Conservation (phyloP, 768 basidiomycete species). For the Russula lepida region DNA sequence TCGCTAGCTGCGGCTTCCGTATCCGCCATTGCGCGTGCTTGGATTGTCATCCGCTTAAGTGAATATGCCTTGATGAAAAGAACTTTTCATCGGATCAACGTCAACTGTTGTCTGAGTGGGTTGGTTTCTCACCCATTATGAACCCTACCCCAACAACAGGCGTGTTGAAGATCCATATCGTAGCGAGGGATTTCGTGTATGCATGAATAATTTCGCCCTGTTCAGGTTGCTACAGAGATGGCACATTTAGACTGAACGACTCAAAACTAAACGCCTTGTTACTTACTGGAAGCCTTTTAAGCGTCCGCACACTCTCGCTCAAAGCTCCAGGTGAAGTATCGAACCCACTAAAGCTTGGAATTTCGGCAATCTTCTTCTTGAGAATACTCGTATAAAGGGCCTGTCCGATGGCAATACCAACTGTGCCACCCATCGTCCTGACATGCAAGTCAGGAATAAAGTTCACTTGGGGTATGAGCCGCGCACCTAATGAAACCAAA, state of each 20-base stretch:
- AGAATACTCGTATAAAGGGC: conserved; percentile 55
- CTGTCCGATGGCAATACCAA: conserved; percentile 67
- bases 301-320: conserved; percentile 24
- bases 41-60: conserved; percentile 25
- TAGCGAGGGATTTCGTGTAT: conserved; percentile 31
- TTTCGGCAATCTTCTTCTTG: conserved; percentile 24
- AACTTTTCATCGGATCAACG: conserved; percentile 16
- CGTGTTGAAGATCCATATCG: conserved; percentile 34
- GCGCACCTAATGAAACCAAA: conserved; percentile 61
- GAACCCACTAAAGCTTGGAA: conserved; percentile 1
- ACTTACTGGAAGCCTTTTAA: conserved; percentile 23
- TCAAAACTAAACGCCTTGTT: background rate
- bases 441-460: conserved; percentile 2
- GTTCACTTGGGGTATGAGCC: background rate
- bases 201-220: conserved; percentile 31
- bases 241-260: background rate
- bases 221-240: conserved; percentile 24
- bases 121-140: conserved; percentile 23
- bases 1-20: conserved; percentile 12
- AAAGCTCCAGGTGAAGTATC: conserved; percentile 23
- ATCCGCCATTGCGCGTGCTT: conserved; percentile 22
- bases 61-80: conserved; percentile 32
- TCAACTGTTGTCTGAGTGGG: background rate
- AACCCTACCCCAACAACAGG: conserved; percentile 29
- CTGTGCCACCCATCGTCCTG: conserved; percentile 66